phyloP scores from a whole-genome alignment of 2,329 filamentous ascomycete species.

The Calonectria ilicicola region DNA sequence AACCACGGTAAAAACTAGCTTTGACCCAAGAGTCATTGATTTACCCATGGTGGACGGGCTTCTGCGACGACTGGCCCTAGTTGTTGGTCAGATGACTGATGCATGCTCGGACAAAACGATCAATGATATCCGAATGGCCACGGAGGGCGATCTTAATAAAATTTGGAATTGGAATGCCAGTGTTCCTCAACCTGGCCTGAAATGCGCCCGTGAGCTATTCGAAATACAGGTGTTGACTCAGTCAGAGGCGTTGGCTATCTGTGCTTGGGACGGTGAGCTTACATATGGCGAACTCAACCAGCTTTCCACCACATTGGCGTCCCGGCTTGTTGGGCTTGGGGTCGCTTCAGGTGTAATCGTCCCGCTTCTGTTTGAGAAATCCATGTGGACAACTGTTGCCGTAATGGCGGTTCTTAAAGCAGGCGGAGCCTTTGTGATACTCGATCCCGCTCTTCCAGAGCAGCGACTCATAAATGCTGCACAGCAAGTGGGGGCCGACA shows the following conservation, averaged over 20 bases:
- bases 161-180: not conserved
- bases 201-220: not conserved
- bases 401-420: not conserved
- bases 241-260: slow-evolving; percentile 21
- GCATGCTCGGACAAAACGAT: not conserved
- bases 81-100: slow-evolving; percentile 12
- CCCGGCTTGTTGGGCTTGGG: not conserved
- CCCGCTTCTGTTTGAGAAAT: not conserved
- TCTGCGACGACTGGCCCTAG: slow-evolving; percentile 14
- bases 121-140: not conserved
- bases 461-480: not conserved
- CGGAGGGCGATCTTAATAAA: not conserved
- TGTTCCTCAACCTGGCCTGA: not conserved
- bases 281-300: not conserved
- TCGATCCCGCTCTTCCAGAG: not conserved
- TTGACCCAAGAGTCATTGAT: slow-evolving; percentile 2
- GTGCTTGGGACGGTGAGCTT: slow-evolving; percentile 29
- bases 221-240: not conserved
- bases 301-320: not conserved
- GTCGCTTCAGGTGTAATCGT: not conserved
- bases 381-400: not conserved
- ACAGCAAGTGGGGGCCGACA: not conserved
- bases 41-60: not conserved
- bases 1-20: not conserved
- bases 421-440: not conserved